phyloP scores from a whole-genome alignment of 768 basidiomycete species.

The Roridomyces roridus region DNA sequence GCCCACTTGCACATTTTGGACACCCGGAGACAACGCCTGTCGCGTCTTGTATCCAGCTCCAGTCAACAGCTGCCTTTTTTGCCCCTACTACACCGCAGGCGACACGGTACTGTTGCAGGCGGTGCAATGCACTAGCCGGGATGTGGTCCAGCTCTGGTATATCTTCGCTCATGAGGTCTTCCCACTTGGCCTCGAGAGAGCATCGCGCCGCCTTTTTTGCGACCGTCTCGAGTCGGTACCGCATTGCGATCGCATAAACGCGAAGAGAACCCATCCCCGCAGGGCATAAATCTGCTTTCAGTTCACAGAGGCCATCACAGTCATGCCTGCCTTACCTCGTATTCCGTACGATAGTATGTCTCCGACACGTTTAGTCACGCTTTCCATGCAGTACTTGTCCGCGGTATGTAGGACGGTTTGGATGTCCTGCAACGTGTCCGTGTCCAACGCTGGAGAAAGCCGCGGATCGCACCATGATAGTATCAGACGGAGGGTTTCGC shows the following conservation, averaged over 20 bases:
- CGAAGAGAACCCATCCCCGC: slow-evolving; percentile 39
- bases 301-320: background rate
- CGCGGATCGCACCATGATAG: slow-evolving; percentile 45
- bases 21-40: slow-evolving; percentile 18
- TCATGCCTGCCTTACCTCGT: too few relatives aligned
- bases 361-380: slow-evolving; percentile 35
- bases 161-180: slow-evolving; percentile 40
- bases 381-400: slow-evolving; percentile 45
- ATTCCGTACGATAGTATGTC: slow-evolving; percentile 26
- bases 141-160: slow-evolving; percentile 44
- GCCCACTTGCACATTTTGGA: slow-evolving; percentile 4
- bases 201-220: slow-evolving; percentile 39
- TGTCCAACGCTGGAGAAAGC: slow-evolving; percentile 35
- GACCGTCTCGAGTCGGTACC: slow-evolving; percentile 39
- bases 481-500: slow-evolving; percentile 35
- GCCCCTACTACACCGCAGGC: slow-evolving; percentile 11
- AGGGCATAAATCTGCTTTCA: slow-evolving; percentile 18
- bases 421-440: slow-evolving; percentile 39
- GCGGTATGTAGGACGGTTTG: slow-evolving; percentile 41
- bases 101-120: slow-evolving; percentile 28
- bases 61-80: slow-evolving; percentile 16
- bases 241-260: slow-evolving; percentile 46
- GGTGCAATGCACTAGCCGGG: slow-evolving; percentile 41
- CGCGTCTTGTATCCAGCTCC: slow-evolving; percentile 11
- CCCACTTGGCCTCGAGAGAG: slow-evolving; percentile 32